Evolutionary conservation across 768 basidiomycete species (phyloP).

Genomic region (Mycena galericulata): DNA sequence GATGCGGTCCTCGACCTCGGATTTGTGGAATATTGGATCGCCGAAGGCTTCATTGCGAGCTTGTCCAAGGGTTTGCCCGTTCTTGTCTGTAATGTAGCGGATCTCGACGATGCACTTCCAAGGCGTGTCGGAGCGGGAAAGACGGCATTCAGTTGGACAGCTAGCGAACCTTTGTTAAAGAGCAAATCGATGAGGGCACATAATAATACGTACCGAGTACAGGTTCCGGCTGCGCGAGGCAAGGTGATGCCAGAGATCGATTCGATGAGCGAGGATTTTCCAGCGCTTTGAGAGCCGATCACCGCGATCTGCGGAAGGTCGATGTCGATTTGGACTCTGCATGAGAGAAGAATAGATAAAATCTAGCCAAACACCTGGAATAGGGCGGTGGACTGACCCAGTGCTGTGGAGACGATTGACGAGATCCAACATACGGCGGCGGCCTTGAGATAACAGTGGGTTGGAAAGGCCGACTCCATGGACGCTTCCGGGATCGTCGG

Average conservation of each 20-base stretch:
- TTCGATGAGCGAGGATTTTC: slow-evolving; percentile 84
- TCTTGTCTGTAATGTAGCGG: slow-evolving; percentile 55
- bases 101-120: slow-evolving; percentile 69
- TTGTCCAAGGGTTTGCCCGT: slow-evolving; percentile 53
- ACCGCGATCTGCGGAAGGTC: slow-evolving; percentile 82
- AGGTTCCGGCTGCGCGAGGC: slow-evolving; percentile 68
- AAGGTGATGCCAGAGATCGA: slow-evolving; percentile 80
- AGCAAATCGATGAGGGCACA: background rate
- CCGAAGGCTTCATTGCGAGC: slow-evolving; percentile 59
- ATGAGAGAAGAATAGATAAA: background rate
- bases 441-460: slow-evolving; percentile 51
- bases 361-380: background rate
- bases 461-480: slow-evolving; percentile 65
- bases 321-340: slow-evolving; percentile 76
- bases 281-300: slow-evolving; percentile 78
- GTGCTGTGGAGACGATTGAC: slow-evolving; percentile 71
- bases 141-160: slow-evolving; percentile 69
- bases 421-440: slow-evolving; percentile 67
- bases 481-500: slow-evolving; percentile 1
- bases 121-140: slow-evolving; percentile 50
- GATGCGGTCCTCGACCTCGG: slow-evolving; percentile 73
- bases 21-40: slow-evolving; percentile 59
- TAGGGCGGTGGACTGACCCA: slow-evolving; percentile 54
- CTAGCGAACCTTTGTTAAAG: slow-evolving; percentile 38
- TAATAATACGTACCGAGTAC: slow-evolving; percentile 66